phyloP scores from a whole-genome alignment of 352 stramenopile species.

The Pythium folliculosum region DNA sequence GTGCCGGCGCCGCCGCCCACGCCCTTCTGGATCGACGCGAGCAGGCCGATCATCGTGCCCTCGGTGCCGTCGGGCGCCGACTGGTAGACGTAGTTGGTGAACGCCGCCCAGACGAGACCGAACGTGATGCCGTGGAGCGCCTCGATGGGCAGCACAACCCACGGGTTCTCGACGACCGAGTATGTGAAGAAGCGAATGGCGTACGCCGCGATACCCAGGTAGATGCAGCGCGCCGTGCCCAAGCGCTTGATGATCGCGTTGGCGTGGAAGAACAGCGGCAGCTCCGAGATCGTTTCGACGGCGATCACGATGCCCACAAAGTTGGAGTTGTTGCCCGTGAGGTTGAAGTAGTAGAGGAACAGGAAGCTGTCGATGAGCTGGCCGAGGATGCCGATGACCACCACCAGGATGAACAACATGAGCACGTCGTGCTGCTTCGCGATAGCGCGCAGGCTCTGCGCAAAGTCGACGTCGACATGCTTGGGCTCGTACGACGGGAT shows the following conservation, averaged over 20 bases:
- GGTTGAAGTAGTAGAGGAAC: constrained; percentile 73
- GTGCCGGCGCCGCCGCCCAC: constrained; percentile 61
- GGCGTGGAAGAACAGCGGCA: constrained; percentile 76
- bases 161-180: constrained; percentile 63
- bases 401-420: constrained; percentile 62
- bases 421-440: constrained; percentile 58
- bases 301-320: constrained; percentile 72
- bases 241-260: constrained; percentile 67
- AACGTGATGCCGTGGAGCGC: constrained; percentile 71
- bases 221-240: constrained; percentile 53
- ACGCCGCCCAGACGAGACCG: constrained; percentile 68
- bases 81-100: constrained; percentile 80
- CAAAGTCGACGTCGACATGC: constrained; percentile 39
- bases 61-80: constrained; percentile 60
- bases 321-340: constrained; percentile 59
- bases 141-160: constrained; percentile 64
- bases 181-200: constrained; percentile 63
- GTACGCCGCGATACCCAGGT: constrained; percentile 55
- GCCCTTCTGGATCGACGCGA: constrained; percentile 68
- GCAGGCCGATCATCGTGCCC: constrained; percentile 71
- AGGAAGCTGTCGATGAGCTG: constrained; percentile 74
- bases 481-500: constrained; percentile 49
- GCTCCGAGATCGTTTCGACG: constrained; percentile 66
- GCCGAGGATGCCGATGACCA: constrained; percentile 61
- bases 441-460: constrained; percentile 44